Percentiles rank a stretch among this genome's conserved stretches.
These are phyloP conservation scores for Aspergillus ochraceus DNA, from an alignment of 2,329 filamentous ascomycete genomes.

Conservation along the genomic window DNA sequence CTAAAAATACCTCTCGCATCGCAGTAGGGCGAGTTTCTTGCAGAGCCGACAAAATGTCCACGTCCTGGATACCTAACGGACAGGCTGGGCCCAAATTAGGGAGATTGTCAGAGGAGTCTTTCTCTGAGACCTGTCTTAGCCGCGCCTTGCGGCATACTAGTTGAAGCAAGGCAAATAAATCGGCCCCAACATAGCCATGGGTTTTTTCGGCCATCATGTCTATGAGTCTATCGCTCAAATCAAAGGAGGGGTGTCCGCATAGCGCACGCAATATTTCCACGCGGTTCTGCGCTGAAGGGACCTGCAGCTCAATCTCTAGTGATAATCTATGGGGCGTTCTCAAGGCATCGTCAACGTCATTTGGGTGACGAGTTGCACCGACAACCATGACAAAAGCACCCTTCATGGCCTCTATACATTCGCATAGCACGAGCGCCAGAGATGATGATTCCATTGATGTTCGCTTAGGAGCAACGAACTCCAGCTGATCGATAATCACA, in stretches of 20 bases:
- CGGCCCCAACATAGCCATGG: conserved; percentile 81
- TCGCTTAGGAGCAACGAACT: conserved; percentile 64
- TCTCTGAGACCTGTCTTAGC: conserved; percentile 29
- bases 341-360: conserved; percentile 70
- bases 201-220: conserved; percentile 69
- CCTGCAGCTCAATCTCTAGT: conserved; percentile 69
- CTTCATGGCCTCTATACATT: conserved; percentile 37
- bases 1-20: conserved; percentile 85
- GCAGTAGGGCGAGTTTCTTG: conserved; percentile 73
- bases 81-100: conserved; percentile 18
- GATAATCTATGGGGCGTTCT: conserved; percentile 65
- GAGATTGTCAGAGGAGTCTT: background rate
- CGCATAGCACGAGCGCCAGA: conserved; percentile 42
- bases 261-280: conserved; percentile 71
- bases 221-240: conserved; percentile 55
- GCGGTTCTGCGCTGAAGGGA: conserved; percentile 71
- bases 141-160: conserved; percentile 48
- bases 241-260: conserved; percentile 45
- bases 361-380: conserved; percentile 70
- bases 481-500: conserved; percentile 75
- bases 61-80: conserved; percentile 33
- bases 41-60: conserved; percentile 55
- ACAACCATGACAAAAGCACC: conserved; percentile 67
- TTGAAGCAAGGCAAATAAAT: conserved; percentile 67
- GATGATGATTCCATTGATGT: conserved; percentile 47